These are phyloP conservation scores for Debaryomyces singareniensis DNA, from an alignment of 1,139 yeast species.

Conservation along the genomic window DNA sequence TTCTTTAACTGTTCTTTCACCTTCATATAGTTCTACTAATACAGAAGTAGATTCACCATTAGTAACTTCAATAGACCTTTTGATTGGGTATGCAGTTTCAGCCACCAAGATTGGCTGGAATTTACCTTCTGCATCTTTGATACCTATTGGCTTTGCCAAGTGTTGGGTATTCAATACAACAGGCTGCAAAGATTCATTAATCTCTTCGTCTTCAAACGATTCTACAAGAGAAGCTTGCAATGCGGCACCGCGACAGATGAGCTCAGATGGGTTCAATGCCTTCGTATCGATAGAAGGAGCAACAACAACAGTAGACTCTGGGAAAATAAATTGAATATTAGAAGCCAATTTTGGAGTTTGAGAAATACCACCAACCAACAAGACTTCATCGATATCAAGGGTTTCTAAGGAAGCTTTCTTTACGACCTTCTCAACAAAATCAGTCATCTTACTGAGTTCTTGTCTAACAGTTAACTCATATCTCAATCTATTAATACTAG, in stretches of 20 bases:
- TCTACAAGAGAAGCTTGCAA: slow-evolving; percentile 89
- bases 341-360: slow-evolving; percentile 87
- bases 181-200: slow-evolving; percentile 79
- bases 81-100: slow-evolving; percentile 90
- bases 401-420: slow-evolving; percentile 79
- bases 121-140: slow-evolving; percentile 65
- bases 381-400: slow-evolving; percentile 83
- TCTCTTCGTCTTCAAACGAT: slow-evolving; percentile 79
- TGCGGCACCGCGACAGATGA: slow-evolving; percentile 93
- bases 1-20: slow-evolving; percentile 73
- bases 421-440: slow-evolving; percentile 69
- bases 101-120: slow-evolving; percentile 71
- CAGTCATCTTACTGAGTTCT: slow-evolving; percentile 68
- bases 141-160: slow-evolving; percentile 76
- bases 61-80: slow-evolving; percentile 63
- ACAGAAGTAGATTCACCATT: slow-evolving; percentile 59
- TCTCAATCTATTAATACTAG: slow-evolving; percentile 89
- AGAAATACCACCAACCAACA: slow-evolving; percentile 91
- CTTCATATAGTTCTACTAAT: slow-evolving; percentile 74
- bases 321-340: slow-evolving; percentile 69
- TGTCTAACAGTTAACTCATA: slow-evolving; percentile 83
- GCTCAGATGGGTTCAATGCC: slow-evolving; percentile 84
- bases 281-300: slow-evolving; percentile 75
- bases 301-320: slow-evolving; percentile 68
- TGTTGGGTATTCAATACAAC: slow-evolving; percentile 88